Base-by-base conservation (phyloP, 768 basidiomycete species). In the Clavulina sp. region DNA sequence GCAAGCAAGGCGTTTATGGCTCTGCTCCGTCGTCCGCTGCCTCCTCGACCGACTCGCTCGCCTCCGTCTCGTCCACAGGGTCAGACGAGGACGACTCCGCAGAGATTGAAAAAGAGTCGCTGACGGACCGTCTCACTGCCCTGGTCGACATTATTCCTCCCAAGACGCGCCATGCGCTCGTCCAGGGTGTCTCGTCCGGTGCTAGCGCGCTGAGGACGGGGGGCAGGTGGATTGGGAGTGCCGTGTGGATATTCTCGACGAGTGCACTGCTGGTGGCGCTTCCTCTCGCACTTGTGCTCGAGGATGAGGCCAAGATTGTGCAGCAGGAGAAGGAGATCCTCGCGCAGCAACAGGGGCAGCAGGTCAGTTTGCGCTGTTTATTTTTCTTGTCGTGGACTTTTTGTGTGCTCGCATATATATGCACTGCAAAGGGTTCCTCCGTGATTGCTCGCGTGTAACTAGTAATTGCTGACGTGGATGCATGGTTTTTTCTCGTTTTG, bases 141-240 rank as follows among this genome's bases (percentile, higher is more conserved):
- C 81, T 99, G 65, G 83, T 84, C 59, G 93, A 99, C 72, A 97
- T 99, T 62, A 78, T 99, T 3, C 83, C 92, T 4, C 95, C 95
- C 23, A 69, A 81, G 5, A 92, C 92, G 34, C 80, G 95, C 55
- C 81, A 84, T 59, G 69, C 68, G 60, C 76, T 97, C 57, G 66
- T 74, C 48, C 70, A 78, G 23, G 74, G 73, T 49, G 60, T 84
- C 52, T 68, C 73, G 26, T 72, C 72, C 46, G 75, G 85, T 0
- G 71, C 78, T 3, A 68, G 74, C 2, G 76, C 81, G 64, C 50
- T 86, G 30, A 82, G 77, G 61, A 76, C 74, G 53, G 71, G 76
- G 4, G 72, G 78, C 46, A 84, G 79, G 67, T 59, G 84, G 48
- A 75, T 79, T 31, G 93, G 95, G 13, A 91, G 84, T 64, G 67